These are phyloP conservation scores for Tolypocladium pustulatum DNA, from an alignment of 2,329 filamentous ascomycete species.

Conservation along the genomic window DNA sequence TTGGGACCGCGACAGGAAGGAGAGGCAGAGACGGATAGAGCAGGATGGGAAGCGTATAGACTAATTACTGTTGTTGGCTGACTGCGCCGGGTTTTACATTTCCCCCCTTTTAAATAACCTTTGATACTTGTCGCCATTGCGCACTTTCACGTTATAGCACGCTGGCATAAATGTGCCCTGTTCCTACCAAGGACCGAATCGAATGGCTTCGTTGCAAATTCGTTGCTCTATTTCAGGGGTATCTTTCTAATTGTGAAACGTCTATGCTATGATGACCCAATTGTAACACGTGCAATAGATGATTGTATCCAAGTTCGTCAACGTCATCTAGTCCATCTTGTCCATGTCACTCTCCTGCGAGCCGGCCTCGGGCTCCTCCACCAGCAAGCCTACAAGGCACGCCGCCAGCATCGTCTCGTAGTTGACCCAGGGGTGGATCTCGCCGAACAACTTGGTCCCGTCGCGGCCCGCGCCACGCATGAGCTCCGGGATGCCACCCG, in stretches of 20 bases:
- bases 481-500: conserved; percentile 71
- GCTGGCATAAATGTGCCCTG: not conserved
- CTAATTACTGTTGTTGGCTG: not conserved
- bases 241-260: not conserved
- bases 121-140: not conserved
- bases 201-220: not conserved
- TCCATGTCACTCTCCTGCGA: conserved; percentile 37
- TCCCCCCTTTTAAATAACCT: not conserved
- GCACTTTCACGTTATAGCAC: not conserved
- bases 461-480: conserved; percentile 51
- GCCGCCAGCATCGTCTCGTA: conserved; percentile 58
- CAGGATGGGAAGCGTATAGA: not conserved
- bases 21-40: not conserved
- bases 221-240: not conserved
- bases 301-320: not conserved
- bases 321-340: conserved; percentile 42
- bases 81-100: not conserved
- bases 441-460: conserved; percentile 52
- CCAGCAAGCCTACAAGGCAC: conserved; percentile 53
- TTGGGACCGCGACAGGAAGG: not conserved
- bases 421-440: conserved; percentile 63
- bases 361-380: conserved; percentile 40
- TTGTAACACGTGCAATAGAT: not conserved
- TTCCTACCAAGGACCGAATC: no score
- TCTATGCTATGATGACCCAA: not conserved